Evolutionary conservation across 805 yeast species (phyloP).

Genomic region (Candida broadrunensis): DNA sequence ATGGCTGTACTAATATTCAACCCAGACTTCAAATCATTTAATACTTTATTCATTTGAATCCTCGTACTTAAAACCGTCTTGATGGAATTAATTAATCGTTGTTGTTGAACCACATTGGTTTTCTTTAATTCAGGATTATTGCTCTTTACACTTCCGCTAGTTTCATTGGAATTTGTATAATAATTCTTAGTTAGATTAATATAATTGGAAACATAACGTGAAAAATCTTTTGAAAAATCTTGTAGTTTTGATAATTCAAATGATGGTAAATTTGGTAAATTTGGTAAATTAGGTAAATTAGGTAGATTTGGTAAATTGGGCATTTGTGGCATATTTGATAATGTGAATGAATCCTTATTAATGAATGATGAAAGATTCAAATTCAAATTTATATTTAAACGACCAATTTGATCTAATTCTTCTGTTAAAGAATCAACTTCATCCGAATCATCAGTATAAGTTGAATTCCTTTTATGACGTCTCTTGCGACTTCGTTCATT

Average conservation of each 20-base stretch:
- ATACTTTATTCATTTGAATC: conserved; percentile 39
- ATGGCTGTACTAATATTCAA: conserved; percentile 49
- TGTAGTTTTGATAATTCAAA: conserved; percentile 21
- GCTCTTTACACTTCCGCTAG: conserved; percentile 6
- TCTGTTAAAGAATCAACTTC: conserved; percentile 40
- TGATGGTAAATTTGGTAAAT: conserved; percentile 12
- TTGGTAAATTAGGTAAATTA: conserved; percentile 16
- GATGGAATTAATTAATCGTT: conserved; percentile 24
- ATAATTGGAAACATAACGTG: conserved; percentile 26
- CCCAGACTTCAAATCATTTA: conserved; percentile 43
- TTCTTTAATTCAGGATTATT: conserved; percentile 1
- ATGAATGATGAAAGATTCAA: conserved; percentile 12
- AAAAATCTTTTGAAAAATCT: conserved; percentile 27
- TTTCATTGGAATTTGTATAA: background rate
- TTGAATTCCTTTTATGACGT: background rate
- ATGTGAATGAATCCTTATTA: conserved; percentile 19
- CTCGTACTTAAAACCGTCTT: conserved; percentile 39
- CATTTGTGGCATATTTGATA: conserved; percentile 11
- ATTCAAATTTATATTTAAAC: conserved; percentile 27
- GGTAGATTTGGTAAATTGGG: conserved; percentile 22
- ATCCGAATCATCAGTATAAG: conserved; percentile 1
- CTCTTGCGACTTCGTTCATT: conserved; percentile 1
- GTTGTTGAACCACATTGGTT: conserved; percentile 14
- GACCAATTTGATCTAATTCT: conserved; percentile 53
- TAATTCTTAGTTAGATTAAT: conserved; percentile 10